Conservation (phyloP, 768 basidiomycete species). For the Candolleomyces aberdarensis region DNA sequence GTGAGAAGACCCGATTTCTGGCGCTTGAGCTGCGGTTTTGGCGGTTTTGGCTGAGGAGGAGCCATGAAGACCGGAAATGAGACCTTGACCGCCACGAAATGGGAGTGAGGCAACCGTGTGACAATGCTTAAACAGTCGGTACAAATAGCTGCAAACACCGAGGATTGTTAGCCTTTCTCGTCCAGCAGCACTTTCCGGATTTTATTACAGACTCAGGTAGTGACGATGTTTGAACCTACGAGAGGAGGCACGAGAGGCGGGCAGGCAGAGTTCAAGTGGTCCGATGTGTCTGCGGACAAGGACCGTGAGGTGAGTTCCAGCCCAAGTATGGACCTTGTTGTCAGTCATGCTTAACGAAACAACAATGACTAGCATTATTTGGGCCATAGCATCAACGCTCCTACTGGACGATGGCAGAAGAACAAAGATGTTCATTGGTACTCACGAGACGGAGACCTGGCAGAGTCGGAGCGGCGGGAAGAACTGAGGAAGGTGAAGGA, state of each 20-base stretch:
- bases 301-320: conserved; percentile 71
- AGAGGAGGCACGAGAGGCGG: conserved; percentile 91
- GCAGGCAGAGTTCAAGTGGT: conserved; percentile 89
- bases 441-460: conserved; percentile 52
- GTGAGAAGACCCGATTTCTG: conserved; percentile 19
- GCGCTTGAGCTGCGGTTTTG: neutral
- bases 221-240: conserved; percentile 75
- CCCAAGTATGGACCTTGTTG: neutral
- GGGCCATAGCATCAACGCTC: conserved; percentile 92
- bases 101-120: neutral
- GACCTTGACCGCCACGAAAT: neutral
- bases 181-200: no score
- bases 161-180: no score
- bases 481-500: conserved; percentile 85
- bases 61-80: neutral
- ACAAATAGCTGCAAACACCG: conserved; percentile 8
- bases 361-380: conserved; percentile 74
- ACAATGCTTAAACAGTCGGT: conserved; percentile 6
- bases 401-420: conserved; percentile 96
- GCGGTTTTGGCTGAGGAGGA: conserved; percentile 17
- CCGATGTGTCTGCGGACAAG: conserved; percentile 88
- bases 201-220: neutral
- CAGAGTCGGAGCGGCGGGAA: conserved; percentile 51
- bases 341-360: neutral
- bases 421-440: conserved; percentile 99